Conservation (phyloP, 2,329 filamentous ascomycete genomes). For the Penicillium sp. region DNA sequence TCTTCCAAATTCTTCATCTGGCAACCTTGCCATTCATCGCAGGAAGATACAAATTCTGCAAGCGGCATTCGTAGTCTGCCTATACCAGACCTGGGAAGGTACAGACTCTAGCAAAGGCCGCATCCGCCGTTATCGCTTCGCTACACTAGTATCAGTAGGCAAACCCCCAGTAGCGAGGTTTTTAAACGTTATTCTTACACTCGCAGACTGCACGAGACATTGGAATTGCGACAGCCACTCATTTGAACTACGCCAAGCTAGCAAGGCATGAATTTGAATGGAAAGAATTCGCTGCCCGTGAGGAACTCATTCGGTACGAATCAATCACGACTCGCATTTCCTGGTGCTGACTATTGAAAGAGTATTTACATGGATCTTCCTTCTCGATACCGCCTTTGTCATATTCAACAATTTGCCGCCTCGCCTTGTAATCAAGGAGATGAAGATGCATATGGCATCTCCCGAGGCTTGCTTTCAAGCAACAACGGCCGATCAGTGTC, state of each 20-base stretch:
- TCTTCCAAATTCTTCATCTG: conserved; percentile 11
- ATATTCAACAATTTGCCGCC: conserved; percentile 45
- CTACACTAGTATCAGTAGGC: conserved; percentile 37
- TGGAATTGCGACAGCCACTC: conserved; percentile 27
- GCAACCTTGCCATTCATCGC: conserved; percentile 8
- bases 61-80: conserved; percentile 39
- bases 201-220: conserved; percentile 32
- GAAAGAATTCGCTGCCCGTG: conserved; percentile 32
- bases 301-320: conserved; percentile 35
- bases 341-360: not conserved
- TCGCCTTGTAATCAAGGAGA: conserved; percentile 42
- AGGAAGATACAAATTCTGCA: conserved; percentile 37
- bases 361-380: conserved; percentile 36
- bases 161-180: too few relatives aligned
- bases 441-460: conserved; percentile 37
- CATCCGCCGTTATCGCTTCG: conserved; percentile 37
- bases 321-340: not conserved
- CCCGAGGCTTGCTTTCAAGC: conserved; percentile 43
- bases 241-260: conserved; percentile 26
- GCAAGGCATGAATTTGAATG: conserved; percentile 33
- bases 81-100: conserved; percentile 44
- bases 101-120: conserved; percentile 33
- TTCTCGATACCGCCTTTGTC: conserved; percentile 42
- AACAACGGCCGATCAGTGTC: conserved; percentile 30
- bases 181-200: not conserved